These are phyloP conservation scores for Sindora glabra DNA, from an alignment of 306 rosid genomes.

Conservation along the genomic window DNA sequence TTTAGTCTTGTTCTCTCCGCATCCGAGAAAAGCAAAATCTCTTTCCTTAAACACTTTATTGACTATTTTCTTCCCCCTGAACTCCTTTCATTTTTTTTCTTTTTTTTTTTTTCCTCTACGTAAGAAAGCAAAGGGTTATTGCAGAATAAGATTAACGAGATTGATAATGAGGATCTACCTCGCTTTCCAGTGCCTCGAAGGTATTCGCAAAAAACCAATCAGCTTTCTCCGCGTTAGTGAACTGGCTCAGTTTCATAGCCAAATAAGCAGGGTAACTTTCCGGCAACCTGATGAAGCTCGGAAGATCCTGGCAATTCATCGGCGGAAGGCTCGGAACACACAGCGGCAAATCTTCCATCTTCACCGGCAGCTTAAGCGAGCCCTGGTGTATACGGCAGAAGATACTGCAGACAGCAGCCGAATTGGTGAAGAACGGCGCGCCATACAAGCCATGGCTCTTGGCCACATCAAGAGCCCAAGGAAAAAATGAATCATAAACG, in stretches of 20 bases:
- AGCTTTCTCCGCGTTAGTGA: conserved; percentile 34
- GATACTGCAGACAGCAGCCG: conserved; percentile 31
- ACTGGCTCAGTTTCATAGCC: conserved; percentile 56
- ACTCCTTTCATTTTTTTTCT: too few relatives aligned
- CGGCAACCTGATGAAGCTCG: conserved; percentile 44
- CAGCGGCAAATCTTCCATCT: conserved; percentile 23
- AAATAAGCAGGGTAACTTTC: conserved; percentile 50
- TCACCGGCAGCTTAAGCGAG: conserved; percentile 20
- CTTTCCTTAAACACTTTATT: too few relatives aligned
- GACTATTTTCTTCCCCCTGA: too few relatives aligned
- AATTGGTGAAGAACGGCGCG: conserved; percentile 38
- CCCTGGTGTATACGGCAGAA: conserved; percentile 34
- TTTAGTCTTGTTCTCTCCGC: too few relatives aligned
- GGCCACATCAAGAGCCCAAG: conserved; percentile 52
- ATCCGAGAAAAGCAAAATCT: too few relatives aligned
- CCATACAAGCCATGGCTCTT: conserved; percentile 28
- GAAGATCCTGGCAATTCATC: conserved; percentile 30
- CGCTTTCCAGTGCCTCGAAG: conserved; percentile 41
- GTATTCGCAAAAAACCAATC: conserved; percentile 54
- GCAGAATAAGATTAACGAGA: background rate
- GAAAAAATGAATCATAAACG: conserved; percentile 38
- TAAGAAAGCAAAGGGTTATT: too few relatives aligned
- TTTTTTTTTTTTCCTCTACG: too few relatives aligned
- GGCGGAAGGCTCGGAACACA: conserved; percentile 45
- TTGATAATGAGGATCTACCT: conserved; percentile 15